Percentiles rank a stretch among this genome's conserved stretches.
phyloP scores from a whole-genome alignment of 2,329 filamentous ascomycete species.

The Fusarium burgessii region DNA sequence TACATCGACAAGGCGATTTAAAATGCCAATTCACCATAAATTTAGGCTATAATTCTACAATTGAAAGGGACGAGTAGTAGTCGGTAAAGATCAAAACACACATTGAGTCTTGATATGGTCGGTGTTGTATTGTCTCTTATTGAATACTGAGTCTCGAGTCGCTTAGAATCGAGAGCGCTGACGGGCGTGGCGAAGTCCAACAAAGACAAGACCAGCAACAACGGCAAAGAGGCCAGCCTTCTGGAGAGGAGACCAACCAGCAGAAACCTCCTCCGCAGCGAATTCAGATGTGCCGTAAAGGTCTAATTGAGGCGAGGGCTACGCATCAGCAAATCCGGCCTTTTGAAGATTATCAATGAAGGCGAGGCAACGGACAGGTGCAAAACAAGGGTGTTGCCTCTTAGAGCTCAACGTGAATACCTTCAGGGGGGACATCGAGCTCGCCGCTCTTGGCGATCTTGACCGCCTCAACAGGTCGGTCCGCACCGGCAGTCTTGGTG shows the following conservation, averaged over 20 bases:
- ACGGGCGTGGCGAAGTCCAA: slow-evolving; percentile 40
- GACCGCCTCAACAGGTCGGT: slow-evolving; percentile 76
- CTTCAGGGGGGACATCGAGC: slow-evolving; percentile 86
- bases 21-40: neutral
- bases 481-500: slow-evolving; percentile 69
- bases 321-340: slow-evolving; percentile 52
- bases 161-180: slow-evolving; percentile 38
- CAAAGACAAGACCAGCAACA: slow-evolving; percentile 36
- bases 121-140: slow-evolving; percentile 30
- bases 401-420: slow-evolving; percentile 92
- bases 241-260: slow-evolving; percentile 41
- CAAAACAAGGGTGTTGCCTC: slow-evolving; percentile 45
- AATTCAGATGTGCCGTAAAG: slow-evolving; percentile 44
- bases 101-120: slow-evolving; percentile 8
- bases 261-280: slow-evolving; percentile 27
- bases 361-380: slow-evolving; percentile 42
- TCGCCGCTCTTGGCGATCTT: slow-evolving; percentile 88
- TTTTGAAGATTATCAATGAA: slow-evolving; percentile 24
- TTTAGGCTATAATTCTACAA: neutral
- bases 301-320: slow-evolving; percentile 44
- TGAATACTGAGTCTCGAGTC: slow-evolving; percentile 1
- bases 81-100: neutral
- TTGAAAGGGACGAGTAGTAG: neutral
- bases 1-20: neutral
- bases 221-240: slow-evolving; percentile 41